Conservation (phyloP, 73 alveolate species). For the Tetrahymena malaccensis region DNA sequence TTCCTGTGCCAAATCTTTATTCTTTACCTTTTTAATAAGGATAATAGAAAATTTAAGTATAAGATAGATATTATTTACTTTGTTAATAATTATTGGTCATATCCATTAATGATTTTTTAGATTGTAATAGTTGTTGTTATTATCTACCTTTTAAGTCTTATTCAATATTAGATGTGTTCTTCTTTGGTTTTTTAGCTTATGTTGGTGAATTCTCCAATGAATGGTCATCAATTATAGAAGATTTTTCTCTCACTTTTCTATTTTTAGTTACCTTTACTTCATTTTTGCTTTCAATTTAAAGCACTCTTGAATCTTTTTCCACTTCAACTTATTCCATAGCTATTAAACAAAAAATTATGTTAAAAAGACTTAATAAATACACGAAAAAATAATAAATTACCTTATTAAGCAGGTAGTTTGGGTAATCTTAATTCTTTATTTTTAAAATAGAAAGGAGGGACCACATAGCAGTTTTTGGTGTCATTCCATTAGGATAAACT, state of each 20-base stretch:
- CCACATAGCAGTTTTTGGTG: slow-evolving; percentile 26
- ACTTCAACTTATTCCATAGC: background rate
- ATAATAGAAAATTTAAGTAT: background rate
- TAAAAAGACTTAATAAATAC: background rate
- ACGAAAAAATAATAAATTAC: background rate
- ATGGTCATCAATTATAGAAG: background rate
- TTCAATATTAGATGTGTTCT: background rate
- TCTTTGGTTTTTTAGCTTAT: background rate
- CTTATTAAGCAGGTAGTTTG: slow-evolving; percentile 13
- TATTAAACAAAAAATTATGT: background rate
- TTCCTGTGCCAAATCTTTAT: background rate
- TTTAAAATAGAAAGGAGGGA: slow-evolving; percentile 44
- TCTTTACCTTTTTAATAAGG: background rate
- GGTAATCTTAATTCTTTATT: slow-evolving; percentile 35
- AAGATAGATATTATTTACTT: background rate
- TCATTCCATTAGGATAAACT: slow-evolving; percentile 33
- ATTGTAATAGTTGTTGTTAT: background rate
- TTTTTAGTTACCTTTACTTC: background rate
- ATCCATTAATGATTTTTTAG: background rate
- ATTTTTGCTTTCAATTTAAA: background rate
- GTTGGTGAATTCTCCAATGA: background rate
- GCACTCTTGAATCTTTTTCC: background rate
- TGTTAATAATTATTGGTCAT: background rate
- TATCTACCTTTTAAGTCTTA: background rate
- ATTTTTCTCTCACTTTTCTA: background rate